A percentile compares a stretch with the other conserved stretches of the same genome.
phyloP scores from a whole-genome alignment of 768 basidiomycete species.

The Grammothele lineata region DNA sequence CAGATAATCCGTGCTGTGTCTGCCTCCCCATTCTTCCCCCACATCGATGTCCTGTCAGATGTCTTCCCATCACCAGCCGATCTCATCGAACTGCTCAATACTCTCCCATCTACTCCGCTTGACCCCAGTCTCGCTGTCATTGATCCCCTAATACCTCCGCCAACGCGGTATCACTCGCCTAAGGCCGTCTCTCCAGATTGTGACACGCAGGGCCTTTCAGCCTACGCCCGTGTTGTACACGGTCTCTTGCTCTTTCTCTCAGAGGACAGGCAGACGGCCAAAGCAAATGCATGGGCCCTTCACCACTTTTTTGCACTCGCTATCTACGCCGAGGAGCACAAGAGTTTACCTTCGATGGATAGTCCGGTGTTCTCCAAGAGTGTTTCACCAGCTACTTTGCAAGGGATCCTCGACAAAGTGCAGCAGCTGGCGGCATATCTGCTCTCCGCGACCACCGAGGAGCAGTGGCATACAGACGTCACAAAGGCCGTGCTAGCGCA shows the following conservation, averaged over 20 bases:
- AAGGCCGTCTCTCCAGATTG: slow-evolving; percentile 13
- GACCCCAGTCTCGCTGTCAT: slow-evolving; percentile 56
- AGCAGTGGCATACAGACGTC: slow-evolving; percentile 46
- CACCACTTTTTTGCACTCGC: slow-evolving; percentile 64
- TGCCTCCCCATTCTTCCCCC: slow-evolving; percentile 32
- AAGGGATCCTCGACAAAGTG: slow-evolving; percentile 41
- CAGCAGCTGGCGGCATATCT: slow-evolving; percentile 62
- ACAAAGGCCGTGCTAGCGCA: slow-evolving; percentile 32
- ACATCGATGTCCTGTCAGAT: slow-evolving; percentile 39
- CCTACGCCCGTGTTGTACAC: slow-evolving; percentile 59
- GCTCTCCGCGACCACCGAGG: slow-evolving; percentile 43
- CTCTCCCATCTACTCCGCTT: slow-evolving; percentile 42
- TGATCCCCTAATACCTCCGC: slow-evolving; percentile 54
- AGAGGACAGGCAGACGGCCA: slow-evolving; percentile 58
- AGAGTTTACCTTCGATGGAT: slow-evolving; percentile 44
- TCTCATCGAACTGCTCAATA: slow-evolving; percentile 40
- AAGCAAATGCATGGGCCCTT: slow-evolving; percentile 59
- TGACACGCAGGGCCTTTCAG: slow-evolving; percentile 52
- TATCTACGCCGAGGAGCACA: slow-evolving; percentile 58
- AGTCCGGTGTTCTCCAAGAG: slow-evolving; percentile 46
- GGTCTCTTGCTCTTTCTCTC: slow-evolving; percentile 53
- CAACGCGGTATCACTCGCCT: slow-evolving; percentile 20
- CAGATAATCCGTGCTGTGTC: slow-evolving; percentile 20
- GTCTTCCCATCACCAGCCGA: slow-evolving; percentile 47
- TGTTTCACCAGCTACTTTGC: slow-evolving; percentile 31